phyloP scores from a whole-genome alignment of 2,329 filamentous ascomycete species.

The Penicillium paneum region DNA sequence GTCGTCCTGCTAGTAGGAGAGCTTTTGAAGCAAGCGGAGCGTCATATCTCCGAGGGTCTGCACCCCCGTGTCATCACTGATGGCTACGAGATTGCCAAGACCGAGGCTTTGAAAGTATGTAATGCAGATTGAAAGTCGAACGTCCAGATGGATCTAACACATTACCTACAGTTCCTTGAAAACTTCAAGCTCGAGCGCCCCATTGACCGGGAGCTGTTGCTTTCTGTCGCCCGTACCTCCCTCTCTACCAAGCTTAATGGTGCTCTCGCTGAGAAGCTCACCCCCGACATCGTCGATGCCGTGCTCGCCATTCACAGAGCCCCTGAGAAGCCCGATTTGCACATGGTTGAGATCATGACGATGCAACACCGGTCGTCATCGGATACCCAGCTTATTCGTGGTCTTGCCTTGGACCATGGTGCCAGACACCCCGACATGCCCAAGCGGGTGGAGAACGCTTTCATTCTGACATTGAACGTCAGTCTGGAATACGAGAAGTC shows the following conservation, averaged over 20 bases:
- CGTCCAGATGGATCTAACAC: constrained; percentile 14
- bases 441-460: constrained; percentile 91
- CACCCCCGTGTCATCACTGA: constrained; percentile 96
- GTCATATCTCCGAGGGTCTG: constrained; percentile 93
- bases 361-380: constrained; percentile 98
- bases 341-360: constrained; percentile 99
- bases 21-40: constrained; percentile 93
- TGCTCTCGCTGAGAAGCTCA: constrained; percentile 83
- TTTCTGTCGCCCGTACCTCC: constrained; percentile 90
- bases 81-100: constrained; percentile 95
- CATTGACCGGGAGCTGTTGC: constrained; percentile 87
- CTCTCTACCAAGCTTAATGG: constrained; percentile 93
- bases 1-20: constrained; percentile 94
- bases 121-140: neutral
- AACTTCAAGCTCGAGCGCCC: constrained; percentile 84
- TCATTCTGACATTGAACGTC: constrained; percentile 92
- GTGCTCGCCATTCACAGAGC: constrained; percentile 91
- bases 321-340: constrained; percentile 87
- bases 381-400: constrained; percentile 92
- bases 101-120: constrained; percentile 78
- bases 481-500: constrained; percentile 98
- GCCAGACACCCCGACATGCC: constrained; percentile 98
- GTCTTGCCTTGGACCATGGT: constrained; percentile 89
- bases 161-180: constrained; percentile 71
- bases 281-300: constrained; percentile 91